Base-by-base conservation (phyloP, 495 filamentous ascomycete species). In the Symbiotaphrina buchneri region DNA sequence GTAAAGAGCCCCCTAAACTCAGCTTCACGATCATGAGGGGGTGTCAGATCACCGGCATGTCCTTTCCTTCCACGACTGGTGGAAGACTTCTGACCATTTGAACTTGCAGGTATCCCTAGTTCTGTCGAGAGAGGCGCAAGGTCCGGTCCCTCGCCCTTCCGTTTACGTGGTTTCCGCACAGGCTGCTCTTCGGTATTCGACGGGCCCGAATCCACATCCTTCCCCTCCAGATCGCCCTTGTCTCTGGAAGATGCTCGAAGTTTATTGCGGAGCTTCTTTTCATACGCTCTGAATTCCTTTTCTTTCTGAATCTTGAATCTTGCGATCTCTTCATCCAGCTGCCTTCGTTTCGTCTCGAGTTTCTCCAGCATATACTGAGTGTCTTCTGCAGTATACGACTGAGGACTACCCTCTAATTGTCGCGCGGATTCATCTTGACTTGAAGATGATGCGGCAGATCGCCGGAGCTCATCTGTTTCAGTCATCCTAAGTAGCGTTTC, bases 1-100 rank as follows among this genome's bases (percentile, higher is more conserved):
- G 63, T 71, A 41, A 71, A 70, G 13, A 70, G 38, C 21, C 65
- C 66, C 21, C 63, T 59, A 36, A 71, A 64, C 35, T 69, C 65
- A 34, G 51, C 49, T 39, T 67, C 63, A 18, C 59, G 55, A 30
- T 60, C 58, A 46, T 61, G 56, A 24, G 56, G 52, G 10, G 25
- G 16, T 27, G 18, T 33, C 10, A 15, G 13, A 4, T 33, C 10
- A 11, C 14, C 27, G 8, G 21, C 18, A 21, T 33, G 18, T 11
- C 31, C 21, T 8, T 10, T 18, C 11, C 4, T 15, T 11, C 22
- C 6, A 13, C 14, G 10, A 28, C 4, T 28, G 6, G 18, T 30
- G 18, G 14, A 3, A 7, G 2, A n/a, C 15, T 18, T 30, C 3
- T 6, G 3, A 19, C 21, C 28, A 7, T 30, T 10, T 1, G 28